phyloP scores from a whole-genome alignment of 768 basidiomycete genomes.

The Mycena alexandri region DNA sequence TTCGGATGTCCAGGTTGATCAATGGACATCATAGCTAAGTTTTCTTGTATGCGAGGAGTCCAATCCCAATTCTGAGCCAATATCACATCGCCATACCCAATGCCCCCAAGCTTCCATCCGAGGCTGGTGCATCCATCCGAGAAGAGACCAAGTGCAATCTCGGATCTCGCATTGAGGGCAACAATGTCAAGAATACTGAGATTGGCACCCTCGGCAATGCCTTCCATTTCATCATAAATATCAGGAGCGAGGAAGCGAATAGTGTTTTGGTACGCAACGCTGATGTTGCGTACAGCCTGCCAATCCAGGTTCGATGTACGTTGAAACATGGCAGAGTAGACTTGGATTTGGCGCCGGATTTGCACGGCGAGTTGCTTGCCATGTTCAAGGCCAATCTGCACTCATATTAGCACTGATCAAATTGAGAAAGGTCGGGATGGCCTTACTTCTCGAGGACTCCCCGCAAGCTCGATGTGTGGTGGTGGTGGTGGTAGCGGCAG shows the following conservation, averaged over 20 bases:
- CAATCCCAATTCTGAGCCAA: slow-evolving; percentile 56
- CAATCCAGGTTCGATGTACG: slow-evolving; percentile 48
- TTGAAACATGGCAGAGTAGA: slow-evolving; percentile 49
- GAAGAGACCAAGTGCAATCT: slow-evolving; percentile 52
- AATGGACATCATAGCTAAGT: slow-evolving; percentile 49
- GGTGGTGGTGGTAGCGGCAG: slow-evolving; percentile 25
- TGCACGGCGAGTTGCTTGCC: slow-evolving; percentile 44
- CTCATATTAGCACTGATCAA: slow-evolving; percentile 13
- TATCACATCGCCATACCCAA: slow-evolving; percentile 35
- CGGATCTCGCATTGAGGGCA: slow-evolving; percentile 52
- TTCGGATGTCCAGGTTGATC: slow-evolving; percentile 44
- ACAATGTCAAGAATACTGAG: slow-evolving; percentile 48
- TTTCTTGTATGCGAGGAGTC: slow-evolving; percentile 47
- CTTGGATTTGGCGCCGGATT: slow-evolving; percentile 46
- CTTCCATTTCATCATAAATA: slow-evolving; percentile 49
- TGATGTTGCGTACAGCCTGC: slow-evolving; percentile 45
- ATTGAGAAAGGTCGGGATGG: background rate
- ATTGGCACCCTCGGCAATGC: slow-evolving; percentile 47
- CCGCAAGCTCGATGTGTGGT: slow-evolving; percentile 24
- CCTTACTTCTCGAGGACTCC: slow-evolving; percentile 28
- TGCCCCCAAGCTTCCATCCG: slow-evolving; percentile 41
- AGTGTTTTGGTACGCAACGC: slow-evolving; percentile 41
- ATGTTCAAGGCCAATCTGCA: slow-evolving; percentile 48
- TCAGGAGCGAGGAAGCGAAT: slow-evolving; percentile 44
- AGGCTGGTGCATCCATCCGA: slow-evolving; percentile 52